Evolutionary conservation across 345 rosid genomes (phyloP).

Genomic region (Eutrema japonicum): DNA sequence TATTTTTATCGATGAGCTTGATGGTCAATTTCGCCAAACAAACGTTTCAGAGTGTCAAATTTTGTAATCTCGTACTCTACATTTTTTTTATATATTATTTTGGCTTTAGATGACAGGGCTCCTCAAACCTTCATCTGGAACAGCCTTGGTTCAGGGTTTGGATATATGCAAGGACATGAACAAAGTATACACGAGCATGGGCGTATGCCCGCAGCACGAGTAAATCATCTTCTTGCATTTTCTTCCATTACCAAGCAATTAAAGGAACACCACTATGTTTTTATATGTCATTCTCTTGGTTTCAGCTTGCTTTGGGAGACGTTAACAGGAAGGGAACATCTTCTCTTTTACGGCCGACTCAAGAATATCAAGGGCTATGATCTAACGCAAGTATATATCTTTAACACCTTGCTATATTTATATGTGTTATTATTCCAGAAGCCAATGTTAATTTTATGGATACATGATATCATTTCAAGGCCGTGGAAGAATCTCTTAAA

Average conservation of each 20-base stretch:
- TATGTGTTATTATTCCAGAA: neutral
- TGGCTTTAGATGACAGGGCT: slow-evolving; percentile 83
- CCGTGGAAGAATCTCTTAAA: slow-evolving; percentile 91
- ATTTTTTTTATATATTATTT: neutral
- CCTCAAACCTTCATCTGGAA: slow-evolving; percentile 73
- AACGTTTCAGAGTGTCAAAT: neutral
- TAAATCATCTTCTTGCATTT: slow-evolving; percentile 39
- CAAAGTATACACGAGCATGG: slow-evolving; percentile 82
- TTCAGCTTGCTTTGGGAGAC: slow-evolving; percentile 93
- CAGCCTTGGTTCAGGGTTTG: slow-evolving; percentile 77
- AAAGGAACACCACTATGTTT: neutral
- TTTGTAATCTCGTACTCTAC: slow-evolving; percentile 14
- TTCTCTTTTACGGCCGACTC: slow-evolving; percentile 90
- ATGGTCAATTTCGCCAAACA: neutral
- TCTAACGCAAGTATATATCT: slow-evolving; percentile 54
- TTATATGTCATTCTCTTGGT: slow-evolving; percentile 16
- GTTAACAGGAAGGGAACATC: slow-evolving; percentile 88
- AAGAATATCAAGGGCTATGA: slow-evolving; percentile 80
- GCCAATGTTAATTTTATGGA: slow-evolving; percentile 22
- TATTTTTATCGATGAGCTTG: too few relatives aligned
- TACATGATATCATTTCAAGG: slow-evolving; percentile 48
- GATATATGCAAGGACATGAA: slow-evolving; percentile 76
- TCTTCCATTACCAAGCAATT: slow-evolving; percentile 11
- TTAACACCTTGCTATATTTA: neutral
- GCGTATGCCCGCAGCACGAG: slow-evolving; percentile 98